phyloP scores from a whole-genome alignment of 2,329 filamentous ascomycete genomes.

The Ploettnerulaceae sp. region DNA sequence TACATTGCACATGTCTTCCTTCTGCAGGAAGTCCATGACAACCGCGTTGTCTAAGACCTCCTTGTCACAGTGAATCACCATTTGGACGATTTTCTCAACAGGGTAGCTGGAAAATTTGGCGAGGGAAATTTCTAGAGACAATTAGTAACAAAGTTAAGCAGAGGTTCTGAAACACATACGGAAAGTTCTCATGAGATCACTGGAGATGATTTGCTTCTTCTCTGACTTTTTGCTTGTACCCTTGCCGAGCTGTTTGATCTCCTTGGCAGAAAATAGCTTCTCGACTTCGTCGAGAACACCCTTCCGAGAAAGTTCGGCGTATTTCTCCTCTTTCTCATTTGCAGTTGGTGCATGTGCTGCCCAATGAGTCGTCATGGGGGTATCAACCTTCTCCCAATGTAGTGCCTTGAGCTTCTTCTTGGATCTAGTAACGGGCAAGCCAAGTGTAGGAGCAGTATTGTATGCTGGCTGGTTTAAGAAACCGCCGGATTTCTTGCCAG shows the following conservation, averaged over 20 bases:
- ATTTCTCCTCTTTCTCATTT: slow-evolving; percentile 91
- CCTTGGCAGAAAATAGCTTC: slow-evolving; percentile 94
- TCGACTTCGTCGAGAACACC: slow-evolving; percentile 97
- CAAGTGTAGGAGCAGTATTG: slow-evolving; percentile 52
- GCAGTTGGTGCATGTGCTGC: slow-evolving; percentile 79
- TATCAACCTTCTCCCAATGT: slow-evolving; percentile 98
- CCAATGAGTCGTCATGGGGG: slow-evolving; percentile 89
- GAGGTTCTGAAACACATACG: slow-evolving; percentile 44
- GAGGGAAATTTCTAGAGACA: slow-evolving; percentile 67
- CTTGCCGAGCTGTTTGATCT: slow-evolving; percentile 81
- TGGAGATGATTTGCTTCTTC: slow-evolving; percentile 95
- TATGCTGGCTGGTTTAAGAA: slow-evolving; percentile 61
- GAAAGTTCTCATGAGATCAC: slow-evolving; percentile 82
- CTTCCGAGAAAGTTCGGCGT: slow-evolving; percentile 85
- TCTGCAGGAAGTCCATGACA: slow-evolving; percentile 94
- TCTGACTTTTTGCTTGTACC: slow-evolving; percentile 69
- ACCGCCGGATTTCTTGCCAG: slow-evolving; percentile 67
- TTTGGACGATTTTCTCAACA: slow-evolving; percentile 79
- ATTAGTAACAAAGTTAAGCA: slow-evolving; percentile 17
- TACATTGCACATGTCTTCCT: slow-evolving; percentile 87
- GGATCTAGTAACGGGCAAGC: slow-evolving; percentile 75
- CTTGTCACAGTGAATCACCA: slow-evolving; percentile 92
- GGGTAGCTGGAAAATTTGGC: slow-evolving; percentile 85
- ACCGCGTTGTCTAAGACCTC: slow-evolving; percentile 85
- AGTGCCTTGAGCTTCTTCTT: slow-evolving; percentile 99